phyloP scores from a whole-genome alignment of 2,329 filamentous ascomycete genomes.

The Fusarium mexicanum region DNA sequence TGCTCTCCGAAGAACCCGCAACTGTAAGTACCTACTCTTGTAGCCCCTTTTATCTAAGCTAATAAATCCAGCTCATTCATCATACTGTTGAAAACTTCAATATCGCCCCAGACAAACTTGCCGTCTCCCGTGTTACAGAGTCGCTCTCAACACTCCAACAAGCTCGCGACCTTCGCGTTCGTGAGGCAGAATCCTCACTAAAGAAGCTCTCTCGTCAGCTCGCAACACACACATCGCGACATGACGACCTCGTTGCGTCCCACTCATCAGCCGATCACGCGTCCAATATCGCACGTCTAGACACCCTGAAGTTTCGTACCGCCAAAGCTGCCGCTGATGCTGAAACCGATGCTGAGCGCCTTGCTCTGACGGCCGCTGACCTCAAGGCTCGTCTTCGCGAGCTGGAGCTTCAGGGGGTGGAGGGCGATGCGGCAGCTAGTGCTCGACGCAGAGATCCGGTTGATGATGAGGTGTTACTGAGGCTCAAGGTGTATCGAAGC shows the following conservation, averaged over 20 bases:
- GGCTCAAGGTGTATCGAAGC: conserved; percentile 89
- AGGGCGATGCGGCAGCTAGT: conserved; percentile 63
- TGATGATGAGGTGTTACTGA: conserved; percentile 74
- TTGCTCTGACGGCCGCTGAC: conserved; percentile 80
- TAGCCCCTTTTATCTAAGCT: background rate
- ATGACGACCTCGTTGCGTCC: conserved; percentile 76
- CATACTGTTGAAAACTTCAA: conserved; percentile 96
- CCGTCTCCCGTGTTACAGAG: conserved; percentile 83
- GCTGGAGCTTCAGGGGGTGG: conserved; percentile 86
- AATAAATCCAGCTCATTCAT: conserved; percentile 75
- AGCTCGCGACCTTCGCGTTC: conserved; percentile 80
- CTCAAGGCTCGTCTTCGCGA: conserved; percentile 80
- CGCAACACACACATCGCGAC: conserved; percentile 77
- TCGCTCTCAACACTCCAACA: conserved; percentile 85
- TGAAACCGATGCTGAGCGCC: conserved; percentile 94
- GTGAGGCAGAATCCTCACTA: conserved; percentile 73
- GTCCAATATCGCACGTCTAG: conserved; percentile 83
- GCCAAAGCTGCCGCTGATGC: conserved; percentile 91
- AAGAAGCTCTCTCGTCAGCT: conserved; percentile 81
- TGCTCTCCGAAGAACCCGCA: conserved; percentile 93
- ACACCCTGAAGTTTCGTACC: conserved; percentile 92
- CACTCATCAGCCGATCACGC: conserved; percentile 86
- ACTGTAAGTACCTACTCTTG: conserved; percentile 65
- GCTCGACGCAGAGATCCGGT: conserved; percentile 55
- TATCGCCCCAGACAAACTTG: conserved; percentile 85